These are phyloP conservation scores for Purshia tridentata DNA, from an alignment of 306 rosid species.

Conservation along the genomic window DNA sequence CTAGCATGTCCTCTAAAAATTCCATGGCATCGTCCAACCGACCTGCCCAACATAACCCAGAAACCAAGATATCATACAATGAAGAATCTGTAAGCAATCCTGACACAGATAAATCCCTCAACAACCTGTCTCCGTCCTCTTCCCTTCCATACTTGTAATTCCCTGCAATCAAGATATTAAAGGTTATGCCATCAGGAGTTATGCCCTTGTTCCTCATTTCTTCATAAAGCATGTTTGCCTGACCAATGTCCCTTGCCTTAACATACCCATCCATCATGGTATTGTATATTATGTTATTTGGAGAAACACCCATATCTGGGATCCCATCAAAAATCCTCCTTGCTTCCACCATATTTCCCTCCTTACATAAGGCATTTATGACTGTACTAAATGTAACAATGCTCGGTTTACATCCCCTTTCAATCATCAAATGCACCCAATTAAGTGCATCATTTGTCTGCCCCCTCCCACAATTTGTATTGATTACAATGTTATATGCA, in stretches of 20 bases:
- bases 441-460: constrained; percentile 43
- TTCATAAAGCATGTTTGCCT: constrained; percentile 60
- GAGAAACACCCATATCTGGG: constrained; percentile 38
- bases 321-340: constrained; percentile 53
- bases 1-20: constrained; percentile 51
- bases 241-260: constrained; percentile 67
- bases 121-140: constrained; percentile 52
- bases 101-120: constrained; percentile 37
- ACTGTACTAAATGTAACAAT: constrained; percentile 42
- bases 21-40: constrained; percentile 51
- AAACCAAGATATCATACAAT: constrained; percentile 45
- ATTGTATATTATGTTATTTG: constrained; percentile 44
- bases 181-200: constrained; percentile 66
- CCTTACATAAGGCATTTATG: constrained; percentile 64
- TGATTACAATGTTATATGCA: constrained; percentile 54
- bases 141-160: constrained; percentile 61
- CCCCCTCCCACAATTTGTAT: constrained; percentile 50
- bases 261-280: constrained; percentile 69
- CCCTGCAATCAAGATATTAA: constrained; percentile 68
- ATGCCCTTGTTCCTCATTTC: constrained; percentile 61
- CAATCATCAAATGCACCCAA: constrained; percentile 55
- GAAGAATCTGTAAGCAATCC: constrained; percentile 47
- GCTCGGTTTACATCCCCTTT: constrained; percentile 52
- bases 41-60: constrained; percentile 74
- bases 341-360: constrained; percentile 62